Conservation (phyloP, 2,329 filamentous ascomycete species). For the Aspergillus sp. region DNA sequence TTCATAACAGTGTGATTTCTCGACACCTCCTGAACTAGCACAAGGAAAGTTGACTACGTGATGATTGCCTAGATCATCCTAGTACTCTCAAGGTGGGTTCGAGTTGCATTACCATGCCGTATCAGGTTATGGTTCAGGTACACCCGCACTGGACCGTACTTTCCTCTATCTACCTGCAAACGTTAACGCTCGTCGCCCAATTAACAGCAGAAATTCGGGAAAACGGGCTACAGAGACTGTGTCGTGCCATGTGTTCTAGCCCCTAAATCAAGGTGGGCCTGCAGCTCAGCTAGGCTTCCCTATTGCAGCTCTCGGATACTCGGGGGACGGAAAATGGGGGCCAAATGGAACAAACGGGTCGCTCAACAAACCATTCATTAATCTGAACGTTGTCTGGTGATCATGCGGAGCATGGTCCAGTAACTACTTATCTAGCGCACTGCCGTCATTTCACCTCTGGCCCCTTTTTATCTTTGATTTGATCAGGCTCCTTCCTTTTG, state of each 20-base stretch:
- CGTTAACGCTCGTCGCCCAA: no score
- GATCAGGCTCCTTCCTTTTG: background rate
- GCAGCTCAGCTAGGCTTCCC: background rate
- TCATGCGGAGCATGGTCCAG: background rate
- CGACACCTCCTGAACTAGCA: no score
- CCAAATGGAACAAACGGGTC: background rate
- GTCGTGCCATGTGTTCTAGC: background rate
- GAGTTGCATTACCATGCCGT: background rate
- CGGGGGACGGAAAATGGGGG: background rate
- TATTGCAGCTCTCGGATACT: background rate
- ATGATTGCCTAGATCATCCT: background rate
- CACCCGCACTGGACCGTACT: background rate
- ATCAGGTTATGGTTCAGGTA: slow-evolving; percentile 2
- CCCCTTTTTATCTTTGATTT: background rate
- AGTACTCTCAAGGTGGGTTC: background rate
- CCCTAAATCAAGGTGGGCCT: background rate
- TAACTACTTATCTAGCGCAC: background rate
- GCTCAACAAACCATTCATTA: background rate
- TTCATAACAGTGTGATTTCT: no score
- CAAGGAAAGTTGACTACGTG: background rate
- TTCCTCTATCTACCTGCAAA: background rate
- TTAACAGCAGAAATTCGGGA: no score
- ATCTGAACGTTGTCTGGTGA: background rate
- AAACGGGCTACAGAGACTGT: no score
- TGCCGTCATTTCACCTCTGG: background rate